Evolutionary conservation across 2,329 filamentous ascomycete genomes (phyloP), one percentile per base, ranked within the genome.

Genomic region (Balansia obtecta): DNA sequence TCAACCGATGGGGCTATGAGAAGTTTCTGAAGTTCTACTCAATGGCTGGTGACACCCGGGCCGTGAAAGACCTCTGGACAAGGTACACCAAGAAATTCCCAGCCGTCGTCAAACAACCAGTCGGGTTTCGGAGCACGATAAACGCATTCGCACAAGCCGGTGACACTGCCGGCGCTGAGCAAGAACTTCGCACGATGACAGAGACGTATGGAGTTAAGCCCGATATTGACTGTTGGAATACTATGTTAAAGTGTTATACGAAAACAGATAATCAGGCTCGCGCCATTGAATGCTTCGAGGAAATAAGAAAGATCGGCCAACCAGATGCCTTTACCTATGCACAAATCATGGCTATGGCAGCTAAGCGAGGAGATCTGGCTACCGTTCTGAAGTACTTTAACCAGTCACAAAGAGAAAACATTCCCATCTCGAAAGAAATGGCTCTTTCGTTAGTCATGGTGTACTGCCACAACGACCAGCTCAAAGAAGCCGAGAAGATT

Each of bases 281-380:
- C 6, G 84, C 83, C 12, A 68, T 87, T 51, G 62, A 71, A 7
- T 73, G 75, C 46, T 89, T 94, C 58, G 73, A 81, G 16, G 67
- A 74, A 10, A 74, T 93, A 55, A 72, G 57, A 58, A 63, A 54
- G 59, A 68, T 53, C 33, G 58, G 79, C 3, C 59, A 65, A 20
- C 83, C 86, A 0, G 78, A 87, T 62, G 60, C 68, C 0, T 74
- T 79, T 57, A 86, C 83, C 0, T 88, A 88, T 58, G 80, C 77
- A 3, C 85, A 83, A 5, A 68, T 95, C 54, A 86, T 95, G 77
- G 75, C 79, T 22, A 73, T 94, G 58, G 79, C 80, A 47, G 82
- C 83, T 15, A 73, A 73, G 13, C 76, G 80, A 56, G 89, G 90
- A 20, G 89, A 96, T 61, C 67, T 90, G 1, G 77, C 83, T 20